Evolutionary conservation across 1,284 basidiomycete species (phyloP), one percentile per base, ranked within the genome.

Genomic region (Amylostereum areolatum): DNA sequence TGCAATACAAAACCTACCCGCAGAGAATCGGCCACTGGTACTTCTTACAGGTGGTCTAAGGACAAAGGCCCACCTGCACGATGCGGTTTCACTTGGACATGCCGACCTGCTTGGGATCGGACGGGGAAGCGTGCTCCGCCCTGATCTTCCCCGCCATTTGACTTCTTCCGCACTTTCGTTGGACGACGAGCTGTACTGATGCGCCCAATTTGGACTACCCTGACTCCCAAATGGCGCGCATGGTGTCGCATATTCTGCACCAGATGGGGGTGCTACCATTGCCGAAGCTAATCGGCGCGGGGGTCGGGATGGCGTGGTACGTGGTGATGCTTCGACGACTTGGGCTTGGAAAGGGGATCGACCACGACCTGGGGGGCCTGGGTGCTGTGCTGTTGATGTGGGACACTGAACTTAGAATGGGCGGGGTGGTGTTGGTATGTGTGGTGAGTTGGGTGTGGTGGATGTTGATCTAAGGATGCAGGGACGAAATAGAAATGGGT

Each of bases 21-120:
- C 72, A 47, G 48, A 60, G 51, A 57, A 65, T 59, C 57, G 41
- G 48, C 52, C 88, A 3, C 68, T 89, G 12, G 73, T 94, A 55
- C 68, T 92, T 37, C 75, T 95, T 28, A 95, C 92, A 0, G 92
- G 92, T 18, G 91, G 90, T 11, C 73, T 95, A 39, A 72, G 76
- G 18, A 81, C 85, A 0, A 77, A 81, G 8, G 66, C 70, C 0
- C 76, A 81, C 32, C 73, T 93, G 49, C 66, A 74, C 9, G 64
- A 69, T 6, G 88, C 78, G 4, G 68, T 88, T 18, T 57, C 58
- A 0, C 66, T 71, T 12, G 66, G 64, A 9, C 78, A 89, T 55
- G 77, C 89, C 0, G 77, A 94, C 60, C 71, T 92, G 29, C 71
- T 92, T 30, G 92, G 92, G 1, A 71, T 94, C 27, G 92, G 83